phyloP scores from a whole-genome alignment of 495 filamentous ascomycete species.

The Penicillium psychrofluorescens region DNA sequence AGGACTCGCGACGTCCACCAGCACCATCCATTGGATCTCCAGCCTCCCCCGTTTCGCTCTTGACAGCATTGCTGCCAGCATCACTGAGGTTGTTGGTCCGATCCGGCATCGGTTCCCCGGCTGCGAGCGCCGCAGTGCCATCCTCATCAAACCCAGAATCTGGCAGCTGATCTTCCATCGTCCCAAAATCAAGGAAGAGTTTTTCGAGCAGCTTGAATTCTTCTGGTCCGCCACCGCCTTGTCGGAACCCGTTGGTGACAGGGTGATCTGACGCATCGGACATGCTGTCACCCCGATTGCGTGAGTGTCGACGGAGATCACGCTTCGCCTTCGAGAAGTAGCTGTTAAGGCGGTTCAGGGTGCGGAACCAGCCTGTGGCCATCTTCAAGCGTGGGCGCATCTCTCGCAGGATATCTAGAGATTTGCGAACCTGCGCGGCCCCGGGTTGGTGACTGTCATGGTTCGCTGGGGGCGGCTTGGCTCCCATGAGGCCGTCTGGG shows the following conservation, averaged over 20 bases:
- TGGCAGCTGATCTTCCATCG: constrained; percentile 38
- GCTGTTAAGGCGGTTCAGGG: constrained; percentile 58
- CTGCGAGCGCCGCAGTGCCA: constrained; percentile 13
- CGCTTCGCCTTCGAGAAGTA: constrained; percentile 60
- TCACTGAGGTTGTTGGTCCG: constrained; percentile 33
- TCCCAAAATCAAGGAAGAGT: constrained; percentile 51
- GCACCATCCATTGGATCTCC: constrained; percentile 27
- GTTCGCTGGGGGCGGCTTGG: constrained; percentile 13
- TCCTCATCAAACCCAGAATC: constrained; percentile 27
- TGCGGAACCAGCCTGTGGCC: constrained; percentile 62
- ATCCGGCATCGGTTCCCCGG: constrained; percentile 17
- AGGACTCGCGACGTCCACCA: constrained; percentile 35
- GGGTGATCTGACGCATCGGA: constrained; percentile 26
- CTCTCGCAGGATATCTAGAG: constrained; percentile 47
- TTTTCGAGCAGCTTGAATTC: constrained; percentile 61
- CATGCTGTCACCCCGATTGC: constrained; percentile 27
- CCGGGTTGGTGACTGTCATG: constrained; percentile 24
- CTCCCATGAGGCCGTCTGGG: constrained; percentile 48
- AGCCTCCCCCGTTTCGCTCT: constrained; percentile 33
- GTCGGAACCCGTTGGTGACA: constrained; percentile 31
- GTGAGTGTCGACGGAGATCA: constrained; percentile 48
- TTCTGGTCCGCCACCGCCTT: constrained; percentile 55
- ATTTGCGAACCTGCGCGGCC: constrained; percentile 39
- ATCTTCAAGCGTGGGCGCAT: constrained; percentile 63
- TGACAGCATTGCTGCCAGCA: constrained; percentile 33